phyloP scores from a whole-genome alignment of 1,139 yeast genomes.

The Debaryomycetaceae sp. region DNA sequence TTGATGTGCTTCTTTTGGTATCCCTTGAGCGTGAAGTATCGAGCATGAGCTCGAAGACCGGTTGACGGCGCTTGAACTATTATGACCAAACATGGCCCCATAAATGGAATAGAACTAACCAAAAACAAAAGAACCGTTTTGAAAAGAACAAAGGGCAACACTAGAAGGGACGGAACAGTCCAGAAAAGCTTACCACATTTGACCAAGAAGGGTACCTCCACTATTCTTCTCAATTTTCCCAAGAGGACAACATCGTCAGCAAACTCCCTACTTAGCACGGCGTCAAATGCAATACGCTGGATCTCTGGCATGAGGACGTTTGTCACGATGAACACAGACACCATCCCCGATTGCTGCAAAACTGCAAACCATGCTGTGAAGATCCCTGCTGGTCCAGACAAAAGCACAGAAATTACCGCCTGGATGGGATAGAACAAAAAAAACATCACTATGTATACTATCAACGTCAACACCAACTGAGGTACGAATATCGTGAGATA shows the following conservation, averaged over 20 bases:
- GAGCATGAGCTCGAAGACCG: slow-evolving; percentile 52
- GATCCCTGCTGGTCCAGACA: slow-evolving; percentile 55
- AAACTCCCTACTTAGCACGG: slow-evolving; percentile 49
- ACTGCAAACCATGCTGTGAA: slow-evolving; percentile 53
- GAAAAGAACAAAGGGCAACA: slow-evolving; percentile 21
- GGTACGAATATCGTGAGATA: slow-evolving; percentile 49
- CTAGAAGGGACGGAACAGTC: slow-evolving; percentile 22
- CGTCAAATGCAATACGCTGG: slow-evolving; percentile 54
- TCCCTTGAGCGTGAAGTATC: slow-evolving; percentile 63
- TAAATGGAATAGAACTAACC: slow-evolving; percentile 53
- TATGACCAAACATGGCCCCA: slow-evolving; percentile 59
- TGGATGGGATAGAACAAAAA: slow-evolving; percentile 46
- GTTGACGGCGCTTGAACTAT: slow-evolving; percentile 56
- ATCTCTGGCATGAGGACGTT: slow-evolving; percentile 56
- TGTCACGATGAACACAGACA: slow-evolving; percentile 51
- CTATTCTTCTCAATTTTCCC: slow-evolving; percentile 39
- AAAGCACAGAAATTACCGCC: slow-evolving; percentile 42
- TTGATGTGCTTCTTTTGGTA: slow-evolving; percentile 39
- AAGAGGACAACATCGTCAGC: slow-evolving; percentile 47
- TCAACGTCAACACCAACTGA: slow-evolving; percentile 40
- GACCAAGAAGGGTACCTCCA: slow-evolving; percentile 29
- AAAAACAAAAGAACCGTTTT: slow-evolving; percentile 29
- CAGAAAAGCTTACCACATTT: slow-evolving; percentile 21
- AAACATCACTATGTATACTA: slow-evolving; percentile 40
- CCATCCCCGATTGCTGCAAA: slow-evolving; percentile 49